Evolutionary conservation across 345 rosid species (phyloP), one percentile per base, ranked within the genome.

Genomic region (Capsella bursapastoris): DNA sequence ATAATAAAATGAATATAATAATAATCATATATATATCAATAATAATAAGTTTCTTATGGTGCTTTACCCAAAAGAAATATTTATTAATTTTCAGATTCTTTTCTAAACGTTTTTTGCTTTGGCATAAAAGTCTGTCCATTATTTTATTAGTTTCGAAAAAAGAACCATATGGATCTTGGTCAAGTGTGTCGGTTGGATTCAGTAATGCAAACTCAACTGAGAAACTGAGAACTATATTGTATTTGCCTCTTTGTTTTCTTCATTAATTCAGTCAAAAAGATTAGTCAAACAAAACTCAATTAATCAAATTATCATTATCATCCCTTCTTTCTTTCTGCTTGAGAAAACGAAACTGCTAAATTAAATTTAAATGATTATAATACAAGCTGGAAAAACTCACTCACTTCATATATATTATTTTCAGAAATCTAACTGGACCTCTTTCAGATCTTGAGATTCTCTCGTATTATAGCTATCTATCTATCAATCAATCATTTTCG

Each of bases 141-240:
- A 22, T 1, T 2, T 22, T 22, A 22, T 22, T 22, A 22, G 25
- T 22, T 22, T 22, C 1, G 1, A 22, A 22, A 31, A 3, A 29
- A 45, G 34, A 45, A 5, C 70, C 18, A 35, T 35, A 18, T 29
- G 31, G 29, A 64, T 64, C 25, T 29, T 51, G 32, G 38, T 48
- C 55, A 59, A 29, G 40, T 60, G 44, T 63, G 79, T 75, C 79
- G 74, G 74, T 68, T 61, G 69, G 60, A 60, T 68, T 41, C 61
- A 41, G 37, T 41, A 60, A 68, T 32, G 73, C 68, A 50, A 22
- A 18, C 73, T 67, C 61, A 67, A 60, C 49, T 32, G 62, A 57
- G 49, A 73, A 34, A 28, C 11, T 58, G 38, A 71, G n/a, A 58
- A 58, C 2, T 22, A 22, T 22, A 22, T 48, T 15, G 61, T 43